phyloP scores from a whole-genome alignment of 2,329 filamentous ascomycete species.

The Phyllosticta citrichinensis region DNA sequence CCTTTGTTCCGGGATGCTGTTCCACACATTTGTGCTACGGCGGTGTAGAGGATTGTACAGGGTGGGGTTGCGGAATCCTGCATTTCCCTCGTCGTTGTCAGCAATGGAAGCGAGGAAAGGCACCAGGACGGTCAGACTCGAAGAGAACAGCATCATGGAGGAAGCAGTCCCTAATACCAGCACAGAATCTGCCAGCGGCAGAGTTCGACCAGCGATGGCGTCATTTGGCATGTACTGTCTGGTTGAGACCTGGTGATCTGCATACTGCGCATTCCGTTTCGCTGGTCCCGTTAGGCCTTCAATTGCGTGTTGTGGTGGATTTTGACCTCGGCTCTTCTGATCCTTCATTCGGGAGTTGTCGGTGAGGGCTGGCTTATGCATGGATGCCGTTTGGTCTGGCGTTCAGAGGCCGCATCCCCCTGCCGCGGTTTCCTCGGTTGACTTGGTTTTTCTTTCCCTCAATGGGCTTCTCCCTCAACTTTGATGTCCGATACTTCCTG shows the following conservation, averaged over 20 bases:
- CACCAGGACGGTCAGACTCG: background rate
- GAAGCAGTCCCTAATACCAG: no score
- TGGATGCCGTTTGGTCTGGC: no score
- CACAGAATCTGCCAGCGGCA: background rate
- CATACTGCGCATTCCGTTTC: background rate
- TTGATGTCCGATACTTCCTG: no score
- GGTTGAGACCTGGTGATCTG: background rate
- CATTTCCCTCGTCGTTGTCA: background rate
- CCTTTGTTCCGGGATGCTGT: constrained; percentile 7
- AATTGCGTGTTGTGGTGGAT: background rate
- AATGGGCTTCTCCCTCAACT: no score
- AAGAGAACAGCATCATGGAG: background rate
- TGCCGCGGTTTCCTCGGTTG: no score
- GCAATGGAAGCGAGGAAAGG: background rate
- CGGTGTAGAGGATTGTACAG: background rate
- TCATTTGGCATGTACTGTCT: background rate
- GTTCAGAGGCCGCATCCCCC: no score
- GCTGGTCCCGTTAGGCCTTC: background rate
- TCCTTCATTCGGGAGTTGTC: background rate
- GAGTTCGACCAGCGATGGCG: background rate
- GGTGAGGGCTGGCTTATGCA: background rate
- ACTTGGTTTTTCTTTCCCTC: no score
- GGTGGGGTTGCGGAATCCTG: background rate
- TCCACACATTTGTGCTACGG: background rate
- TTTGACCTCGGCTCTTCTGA: background rate